A percentile compares a stretch with the other conserved stretches of the same genome.
Evolutionary conservation across 192 early-diverging fungal species (phyloP).

Genomic region (Martensiomyces pterosporus): DNA sequence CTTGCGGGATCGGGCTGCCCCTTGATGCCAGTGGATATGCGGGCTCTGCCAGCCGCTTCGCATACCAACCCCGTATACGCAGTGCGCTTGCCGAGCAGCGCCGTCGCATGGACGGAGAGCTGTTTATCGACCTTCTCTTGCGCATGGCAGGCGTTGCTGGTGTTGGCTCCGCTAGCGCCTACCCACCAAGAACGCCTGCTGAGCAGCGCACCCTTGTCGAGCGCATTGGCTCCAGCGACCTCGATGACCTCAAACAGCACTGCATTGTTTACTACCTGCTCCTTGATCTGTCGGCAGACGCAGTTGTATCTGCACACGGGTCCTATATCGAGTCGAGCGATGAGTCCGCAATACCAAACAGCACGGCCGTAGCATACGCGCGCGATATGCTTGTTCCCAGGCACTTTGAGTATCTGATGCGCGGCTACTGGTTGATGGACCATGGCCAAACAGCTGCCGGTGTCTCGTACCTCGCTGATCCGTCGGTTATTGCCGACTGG

Average conservation of each 20-base stretch:
- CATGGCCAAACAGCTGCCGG: slow-evolving; percentile 26
- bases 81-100: slow-evolving; percentile 30
- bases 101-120: slow-evolving; percentile 32
- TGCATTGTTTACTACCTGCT: slow-evolving; percentile 43
- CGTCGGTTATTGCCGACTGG: slow-evolving; percentile 46
- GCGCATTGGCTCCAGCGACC: slow-evolving; percentile 18
- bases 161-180: neutral
- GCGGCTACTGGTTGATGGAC: slow-evolving; percentile 51
- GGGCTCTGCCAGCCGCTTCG: slow-evolving; percentile 8
- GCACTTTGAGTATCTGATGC: slow-evolving; percentile 41
- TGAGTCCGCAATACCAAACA: slow-evolving; percentile 10
- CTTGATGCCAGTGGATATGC: slow-evolving; percentile 8
- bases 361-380: slow-evolving; percentile 18
- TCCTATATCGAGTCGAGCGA: slow-evolving; percentile 6
- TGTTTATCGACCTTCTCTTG: slow-evolving; percentile 43
- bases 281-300: slow-evolving; percentile 11
- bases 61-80: slow-evolving; percentile 15
- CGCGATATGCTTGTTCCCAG: slow-evolving; percentile 25
- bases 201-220: slow-evolving; percentile 18
- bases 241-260: slow-evolving; percentile 40
- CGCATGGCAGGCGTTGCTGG: slow-evolving; percentile 28
- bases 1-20: slow-evolving; percentile 2
- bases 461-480: slow-evolving; percentile 37
- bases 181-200: slow-evolving; percentile 27
- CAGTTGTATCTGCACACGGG: slow-evolving; percentile 6